A percentile compares a stretch with the other conserved stretches of the same genome.
These are phyloP conservation scores for Blastobotrys persicus DNA, from an alignment of 1,139 yeast species.

Conservation along the genomic window DNA sequence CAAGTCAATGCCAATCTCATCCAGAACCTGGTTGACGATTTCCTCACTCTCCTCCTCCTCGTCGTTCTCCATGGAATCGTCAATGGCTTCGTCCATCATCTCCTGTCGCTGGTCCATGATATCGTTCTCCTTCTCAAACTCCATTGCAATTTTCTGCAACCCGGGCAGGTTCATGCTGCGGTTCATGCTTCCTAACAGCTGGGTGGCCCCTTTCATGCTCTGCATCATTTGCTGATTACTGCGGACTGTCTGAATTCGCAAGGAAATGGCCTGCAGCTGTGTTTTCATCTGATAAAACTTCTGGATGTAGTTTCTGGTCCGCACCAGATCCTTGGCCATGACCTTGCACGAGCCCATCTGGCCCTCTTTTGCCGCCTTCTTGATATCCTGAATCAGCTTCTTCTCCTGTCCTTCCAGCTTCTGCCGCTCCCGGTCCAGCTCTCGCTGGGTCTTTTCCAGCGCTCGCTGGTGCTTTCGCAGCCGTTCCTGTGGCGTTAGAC, in stretches of 20 bases:
- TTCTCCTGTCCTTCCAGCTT: conserved; percentile 90
- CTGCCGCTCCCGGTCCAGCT: conserved; percentile 78
- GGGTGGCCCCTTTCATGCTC: conserved; percentile 95
- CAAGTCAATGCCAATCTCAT: conserved; percentile 91
- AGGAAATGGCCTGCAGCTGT: conserved; percentile 88
- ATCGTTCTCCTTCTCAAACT: conserved; percentile 90
- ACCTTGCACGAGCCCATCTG: conserved; percentile 88
- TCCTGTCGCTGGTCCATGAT: conserved; percentile 98
- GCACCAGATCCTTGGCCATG: conserved; percentile 90
- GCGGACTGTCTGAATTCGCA: conserved; percentile 87
- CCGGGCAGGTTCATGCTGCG: conserved; percentile 87
- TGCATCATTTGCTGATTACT: conserved; percentile 94
- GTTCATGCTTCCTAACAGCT: conserved; percentile 79
- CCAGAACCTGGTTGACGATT: conserved; percentile 85
- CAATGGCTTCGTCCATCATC: conserved; percentile 97
- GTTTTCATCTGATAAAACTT: conserved; percentile 94
- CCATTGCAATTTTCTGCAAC: conserved; percentile 85
- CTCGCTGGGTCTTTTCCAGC: conserved; percentile 89
- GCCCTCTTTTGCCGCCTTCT: conserved; percentile 85
- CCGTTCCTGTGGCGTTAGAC: conserved; percentile 90
- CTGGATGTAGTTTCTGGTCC: conserved; percentile 75
- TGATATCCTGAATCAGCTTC: conserved; percentile 78
- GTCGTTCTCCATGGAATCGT: conserved; percentile 88
- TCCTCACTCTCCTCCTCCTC: conserved; percentile 91
- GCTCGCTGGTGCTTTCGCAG: conserved; percentile 94